Evolutionary conservation across 108 stramenopile genomes (phyloP).

Genomic region (Fragilariopsis cylindrus): DNA sequence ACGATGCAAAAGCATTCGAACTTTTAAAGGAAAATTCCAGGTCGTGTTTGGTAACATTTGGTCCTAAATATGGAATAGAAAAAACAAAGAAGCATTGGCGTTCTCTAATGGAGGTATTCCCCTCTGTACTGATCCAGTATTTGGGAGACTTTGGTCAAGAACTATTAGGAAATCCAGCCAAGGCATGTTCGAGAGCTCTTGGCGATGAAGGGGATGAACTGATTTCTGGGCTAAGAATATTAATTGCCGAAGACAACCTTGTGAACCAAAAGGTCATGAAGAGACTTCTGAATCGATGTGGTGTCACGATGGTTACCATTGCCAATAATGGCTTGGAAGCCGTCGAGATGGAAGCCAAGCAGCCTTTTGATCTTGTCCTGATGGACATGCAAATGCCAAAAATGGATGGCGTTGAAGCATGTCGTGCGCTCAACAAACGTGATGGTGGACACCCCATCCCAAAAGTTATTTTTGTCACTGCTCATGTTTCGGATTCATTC

Average conservation of each 20-base stretch:
- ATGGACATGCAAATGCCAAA: slow-evolving; percentile 62
- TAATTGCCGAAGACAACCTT: slow-evolving; percentile 42
- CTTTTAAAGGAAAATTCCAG: no score
- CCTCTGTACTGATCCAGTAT: slow-evolving; percentile 23
- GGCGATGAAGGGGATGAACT: no score
- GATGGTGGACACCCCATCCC: slow-evolving; percentile 15
- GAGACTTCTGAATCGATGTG: slow-evolving; percentile 37
- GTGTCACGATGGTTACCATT: slow-evolving; percentile 14
- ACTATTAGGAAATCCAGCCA: background rate
- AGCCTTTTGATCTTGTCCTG: slow-evolving; percentile 35
- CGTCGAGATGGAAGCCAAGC: slow-evolving; percentile 27
- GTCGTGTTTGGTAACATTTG: no score
- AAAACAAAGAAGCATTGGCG: no score
- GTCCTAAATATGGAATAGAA: no score
- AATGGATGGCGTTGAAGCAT: slow-evolving; percentile 43
- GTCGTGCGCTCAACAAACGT: slow-evolving; percentile 15
- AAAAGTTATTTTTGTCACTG: slow-evolving; percentile 37
- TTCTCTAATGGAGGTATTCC: background rate
- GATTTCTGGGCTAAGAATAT: slow-evolving; percentile 2
- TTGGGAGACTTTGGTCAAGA: slow-evolving; percentile 1
- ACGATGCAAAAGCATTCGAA: no score
- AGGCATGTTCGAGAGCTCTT: no score
- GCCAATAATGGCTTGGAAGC: slow-evolving; percentile 39
- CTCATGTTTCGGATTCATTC: slow-evolving; percentile 34
- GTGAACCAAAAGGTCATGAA: slow-evolving; percentile 44